Evolutionary conservation across 2,329 filamentous ascomycete genomes (phyloP).

Genomic region (Fusarium metavorans): DNA sequence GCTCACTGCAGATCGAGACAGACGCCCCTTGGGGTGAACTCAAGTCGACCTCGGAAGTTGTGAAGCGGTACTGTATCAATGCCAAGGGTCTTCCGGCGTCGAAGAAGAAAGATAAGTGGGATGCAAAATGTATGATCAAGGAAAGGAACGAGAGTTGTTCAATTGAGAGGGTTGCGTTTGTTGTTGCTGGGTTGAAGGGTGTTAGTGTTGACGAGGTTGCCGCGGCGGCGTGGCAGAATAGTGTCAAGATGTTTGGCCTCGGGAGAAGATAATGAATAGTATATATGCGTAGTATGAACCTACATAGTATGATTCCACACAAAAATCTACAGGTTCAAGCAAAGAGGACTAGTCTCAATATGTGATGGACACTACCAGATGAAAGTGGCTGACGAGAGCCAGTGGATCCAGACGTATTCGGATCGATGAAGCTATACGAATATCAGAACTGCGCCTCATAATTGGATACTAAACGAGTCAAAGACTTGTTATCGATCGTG

Average conservation of each 20-base stretch:
- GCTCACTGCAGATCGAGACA: conserved; percentile 42
- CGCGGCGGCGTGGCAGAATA: conserved; percentile 53
- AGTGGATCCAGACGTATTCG: conserved; percentile 10
- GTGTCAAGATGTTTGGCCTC: conserved; percentile 48
- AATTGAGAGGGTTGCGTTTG: conserved; percentile 59
- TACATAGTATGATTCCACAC: neutral
- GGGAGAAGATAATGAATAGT: conserved; percentile 23
- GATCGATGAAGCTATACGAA: neutral
- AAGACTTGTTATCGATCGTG: neutral
- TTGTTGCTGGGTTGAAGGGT: conserved; percentile 62
- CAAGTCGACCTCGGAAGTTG: conserved; percentile 41
- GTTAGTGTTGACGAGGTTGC: conserved; percentile 56
- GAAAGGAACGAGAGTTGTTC: conserved; percentile 63
- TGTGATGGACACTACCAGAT: neutral
- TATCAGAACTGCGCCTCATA: neutral
- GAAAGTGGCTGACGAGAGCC: conserved; percentile 7
- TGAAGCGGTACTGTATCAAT: conserved; percentile 56
- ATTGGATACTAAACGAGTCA: neutral
- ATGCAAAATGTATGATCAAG: conserved; percentile 60
- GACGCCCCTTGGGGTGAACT: conserved; percentile 46
- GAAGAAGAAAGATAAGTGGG: conserved; percentile 64
- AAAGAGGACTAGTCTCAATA: neutral
- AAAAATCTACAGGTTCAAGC: neutral
- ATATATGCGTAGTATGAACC: neutral
- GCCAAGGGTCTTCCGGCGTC: conserved; percentile 52